These are phyloP conservation scores for Hypoxylon sp. DNA, from an alignment of 2,329 filamentous ascomycete species.

Conservation along the genomic window DNA sequence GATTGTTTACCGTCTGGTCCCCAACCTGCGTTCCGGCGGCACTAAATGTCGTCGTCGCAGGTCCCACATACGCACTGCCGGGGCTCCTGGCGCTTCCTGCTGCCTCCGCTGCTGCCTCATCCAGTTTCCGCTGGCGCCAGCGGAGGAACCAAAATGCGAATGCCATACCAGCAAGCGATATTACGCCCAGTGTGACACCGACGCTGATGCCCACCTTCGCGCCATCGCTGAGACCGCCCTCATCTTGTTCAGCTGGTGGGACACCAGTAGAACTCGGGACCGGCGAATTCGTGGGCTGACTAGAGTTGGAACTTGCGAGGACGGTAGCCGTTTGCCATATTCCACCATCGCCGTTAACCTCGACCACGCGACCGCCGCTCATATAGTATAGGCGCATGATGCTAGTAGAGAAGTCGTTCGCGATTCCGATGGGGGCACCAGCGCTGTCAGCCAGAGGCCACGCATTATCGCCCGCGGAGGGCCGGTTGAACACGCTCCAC, in stretches of 20 bases:
- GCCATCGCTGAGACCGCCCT: constrained; percentile 53
- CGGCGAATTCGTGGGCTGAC: constrained; percentile 24
- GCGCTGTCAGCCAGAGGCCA: constrained; percentile 50
- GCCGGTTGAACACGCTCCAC: constrained; percentile 50
- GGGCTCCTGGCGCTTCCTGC: constrained; percentile 18
- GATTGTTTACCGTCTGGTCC: not conserved
- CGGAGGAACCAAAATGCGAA: constrained; percentile 51
- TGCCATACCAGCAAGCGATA: constrained; percentile 52
- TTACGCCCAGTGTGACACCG: constrained; percentile 55
- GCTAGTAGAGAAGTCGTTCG: constrained; percentile 48
- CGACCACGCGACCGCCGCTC: constrained; percentile 53
- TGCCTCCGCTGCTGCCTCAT: constrained; percentile 36
- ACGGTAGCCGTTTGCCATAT: constrained; percentile 52
- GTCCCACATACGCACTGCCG: constrained; percentile 9
- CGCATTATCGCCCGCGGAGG: constrained; percentile 38
- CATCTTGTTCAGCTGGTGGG: not conserved
- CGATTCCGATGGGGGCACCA: constrained; percentile 54
- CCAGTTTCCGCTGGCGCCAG: constrained; percentile 45
- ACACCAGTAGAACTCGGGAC: not conserved
- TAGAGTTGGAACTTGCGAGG: constrained; percentile 50
- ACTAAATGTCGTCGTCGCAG: constrained; percentile 1
- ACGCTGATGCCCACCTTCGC: constrained; percentile 57
- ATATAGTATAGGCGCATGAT: constrained; percentile 56
- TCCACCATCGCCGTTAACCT: constrained; percentile 52
- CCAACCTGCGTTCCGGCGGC: constrained; percentile 9